These are phyloP conservation scores for Haplosporangium gracile DNA, from an alignment of 192 early-diverging fungal species.

Conservation along the genomic window DNA sequence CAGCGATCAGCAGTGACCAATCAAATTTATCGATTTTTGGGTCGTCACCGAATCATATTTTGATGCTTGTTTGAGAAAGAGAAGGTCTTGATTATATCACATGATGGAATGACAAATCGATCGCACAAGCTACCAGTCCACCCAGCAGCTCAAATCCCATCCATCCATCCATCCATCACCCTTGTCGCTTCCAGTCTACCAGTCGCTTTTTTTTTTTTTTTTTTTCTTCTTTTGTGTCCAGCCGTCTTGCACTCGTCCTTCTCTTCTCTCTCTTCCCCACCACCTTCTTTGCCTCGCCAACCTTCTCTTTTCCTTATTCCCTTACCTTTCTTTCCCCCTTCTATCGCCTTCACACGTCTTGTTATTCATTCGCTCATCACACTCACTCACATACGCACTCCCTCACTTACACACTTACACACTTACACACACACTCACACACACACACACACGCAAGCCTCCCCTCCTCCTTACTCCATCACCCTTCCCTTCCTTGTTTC, in stretches of 20 bases:
- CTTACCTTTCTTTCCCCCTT: background rate
- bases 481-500: background rate
- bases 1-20: no score
- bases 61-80: no score
- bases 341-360: background rate
- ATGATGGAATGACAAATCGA: background rate
- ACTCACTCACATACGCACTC: background rate
- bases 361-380: background rate
- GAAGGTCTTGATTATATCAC: background rate
- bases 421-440: background rate
- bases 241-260: background rate
- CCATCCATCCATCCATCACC: background rate
- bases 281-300: background rate
- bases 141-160: background rate
- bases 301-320: background rate
- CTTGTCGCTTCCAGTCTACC: background rate
- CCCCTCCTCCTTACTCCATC: background rate
- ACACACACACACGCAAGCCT: background rate
- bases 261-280: background rate
- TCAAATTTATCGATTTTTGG: no score
- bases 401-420: background rate
- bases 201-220: constrained; percentile 3
- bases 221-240: background rate
- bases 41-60: background rate
- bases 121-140: background rate